These are phyloP conservation scores for Cantharellus anzutake DNA, from an alignment of 768 basidiomycete genomes.

Conservation along the genomic window DNA sequence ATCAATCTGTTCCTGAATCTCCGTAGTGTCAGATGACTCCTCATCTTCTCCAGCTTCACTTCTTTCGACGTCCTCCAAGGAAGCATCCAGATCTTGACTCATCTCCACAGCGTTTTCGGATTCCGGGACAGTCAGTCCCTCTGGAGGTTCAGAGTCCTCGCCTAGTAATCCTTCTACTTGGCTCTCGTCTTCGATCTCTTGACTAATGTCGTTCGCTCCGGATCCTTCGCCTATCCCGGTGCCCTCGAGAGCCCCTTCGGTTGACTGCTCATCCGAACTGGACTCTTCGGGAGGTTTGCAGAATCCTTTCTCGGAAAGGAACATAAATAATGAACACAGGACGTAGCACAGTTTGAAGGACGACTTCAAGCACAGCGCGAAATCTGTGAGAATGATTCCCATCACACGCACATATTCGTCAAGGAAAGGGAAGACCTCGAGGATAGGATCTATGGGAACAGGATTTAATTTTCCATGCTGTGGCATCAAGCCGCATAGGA, in stretches of 20 bases:
- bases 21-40: slow-evolving; percentile 34
- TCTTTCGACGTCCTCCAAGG: slow-evolving; percentile 58
- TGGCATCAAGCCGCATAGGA: neutral
- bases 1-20: slow-evolving; percentile 68
- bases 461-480: neutral
- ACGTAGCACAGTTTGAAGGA: slow-evolving; percentile 74
- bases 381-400: slow-evolving; percentile 34
- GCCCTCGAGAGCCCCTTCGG: slow-evolving; percentile 28
- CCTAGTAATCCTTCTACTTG: slow-evolving; percentile 87
- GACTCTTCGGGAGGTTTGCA: slow-evolving; percentile 68
- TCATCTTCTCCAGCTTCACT: slow-evolving; percentile 24
- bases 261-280: slow-evolving; percentile 8
- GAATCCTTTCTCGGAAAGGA: slow-evolving; percentile 72
- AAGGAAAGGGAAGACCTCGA: slow-evolving; percentile 49
- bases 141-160: slow-evolving; percentile 20
- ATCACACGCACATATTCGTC: slow-evolving; percentile 38
- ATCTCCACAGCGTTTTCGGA: slow-evolving; percentile 73
- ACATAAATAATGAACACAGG: slow-evolving; percentile 50
- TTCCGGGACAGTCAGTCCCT: slow-evolving; percentile 27
- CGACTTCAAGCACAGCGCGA: slow-evolving; percentile 48
- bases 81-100: slow-evolving; percentile 75
- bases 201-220: slow-evolving; percentile 74
- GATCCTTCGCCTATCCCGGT: slow-evolving; percentile 78
- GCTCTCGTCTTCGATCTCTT: slow-evolving; percentile 89
- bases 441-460: too few relatives aligned